These are phyloP conservation scores for Pythium phragmitis DNA, from an alignment of 352 stramenopile species.

Conservation along the genomic window DNA sequence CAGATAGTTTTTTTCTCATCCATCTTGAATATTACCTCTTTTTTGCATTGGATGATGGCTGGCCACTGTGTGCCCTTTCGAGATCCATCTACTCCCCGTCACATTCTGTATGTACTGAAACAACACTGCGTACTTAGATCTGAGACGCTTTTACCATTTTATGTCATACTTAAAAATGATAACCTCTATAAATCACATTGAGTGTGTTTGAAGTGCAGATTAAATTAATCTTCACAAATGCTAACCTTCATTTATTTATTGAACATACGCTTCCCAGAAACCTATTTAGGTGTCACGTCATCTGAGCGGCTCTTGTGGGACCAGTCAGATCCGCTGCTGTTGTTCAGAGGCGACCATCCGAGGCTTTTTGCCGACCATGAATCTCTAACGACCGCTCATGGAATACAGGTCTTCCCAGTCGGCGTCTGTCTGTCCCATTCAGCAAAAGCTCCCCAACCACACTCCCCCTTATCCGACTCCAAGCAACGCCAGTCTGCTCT, in stretches of 20 bases:
- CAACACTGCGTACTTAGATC: too few relatives aligned
- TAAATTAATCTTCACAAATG: too few relatives aligned
- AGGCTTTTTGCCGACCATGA: not conserved
- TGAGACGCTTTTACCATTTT: too few relatives aligned
- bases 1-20: conserved; percentile 1
- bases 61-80: not conserved
- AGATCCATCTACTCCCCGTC: not conserved
- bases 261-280: not conserved
- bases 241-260: not conserved
- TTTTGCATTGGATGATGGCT: not conserved
- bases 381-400: conserved; percentile 15
- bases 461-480: too few relatives aligned
- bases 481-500: too few relatives aligned
- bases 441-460: not conserved
- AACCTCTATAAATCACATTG: too few relatives aligned
- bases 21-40: not conserved
- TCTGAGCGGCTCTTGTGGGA: conserved; percentile 1
- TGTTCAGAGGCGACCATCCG: not conserved
- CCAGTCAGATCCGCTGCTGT: conserved; percentile 4
- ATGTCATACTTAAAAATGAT: too few relatives aligned
- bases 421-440: not conserved
- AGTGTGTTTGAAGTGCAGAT: too few relatives aligned
- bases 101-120: too few relatives aligned
- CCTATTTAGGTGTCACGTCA: not conserved
- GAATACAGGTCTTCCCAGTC: not conserved